Evolutionary conservation across 2,329 filamentous ascomycete genomes (phyloP), one percentile per base, ranked within the genome.

Genomic region (Penicillium sp.): DNA sequence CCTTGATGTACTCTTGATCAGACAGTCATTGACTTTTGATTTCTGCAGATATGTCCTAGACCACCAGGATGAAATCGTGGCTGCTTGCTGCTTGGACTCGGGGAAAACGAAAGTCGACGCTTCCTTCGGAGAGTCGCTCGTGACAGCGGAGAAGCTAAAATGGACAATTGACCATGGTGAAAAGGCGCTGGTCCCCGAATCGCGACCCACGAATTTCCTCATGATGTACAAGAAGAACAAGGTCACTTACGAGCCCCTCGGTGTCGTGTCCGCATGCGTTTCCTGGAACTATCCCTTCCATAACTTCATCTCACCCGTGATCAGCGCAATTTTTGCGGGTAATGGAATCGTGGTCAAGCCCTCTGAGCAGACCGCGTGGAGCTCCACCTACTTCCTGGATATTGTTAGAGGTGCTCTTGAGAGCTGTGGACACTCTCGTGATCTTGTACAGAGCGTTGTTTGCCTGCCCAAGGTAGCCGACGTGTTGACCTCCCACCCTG

Each of bases 251-350:
- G 93, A 99, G 78, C 94, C 95, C 15, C 82, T 98, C 21, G 95
- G 95, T 17, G 92, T 99, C 41, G 91, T 99, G 6, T 90, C 92
- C 11, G 94, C 95, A 19, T 90, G 94, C 56, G 92, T 99, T 48
- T 95, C 91, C 74, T 99, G 95, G 95, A 99, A 99, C 81, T 98
- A 93, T 75, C 89, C 92, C 49, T 96, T 98, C 78, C 95, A 99
- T 81, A 99, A 99, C 78, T 84, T 98, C 66, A 87, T 98, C 51
- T 92, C 91, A 0, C 95, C 94, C 15, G 86, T 97, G 67, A 96
- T 98, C 74, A 93, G 91, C 68, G 89, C 91, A 17, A 85, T 98
- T 55, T 98, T 98, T 75, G 85, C 93, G 15, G 95, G 95, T 51
- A 97, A 98, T 74, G 92, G 88, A 56, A 90, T 98, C 67, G 84